Conservation (phyloP, 2,329 filamentous ascomycete genomes). For the Colletotrichum sp. region DNA sequence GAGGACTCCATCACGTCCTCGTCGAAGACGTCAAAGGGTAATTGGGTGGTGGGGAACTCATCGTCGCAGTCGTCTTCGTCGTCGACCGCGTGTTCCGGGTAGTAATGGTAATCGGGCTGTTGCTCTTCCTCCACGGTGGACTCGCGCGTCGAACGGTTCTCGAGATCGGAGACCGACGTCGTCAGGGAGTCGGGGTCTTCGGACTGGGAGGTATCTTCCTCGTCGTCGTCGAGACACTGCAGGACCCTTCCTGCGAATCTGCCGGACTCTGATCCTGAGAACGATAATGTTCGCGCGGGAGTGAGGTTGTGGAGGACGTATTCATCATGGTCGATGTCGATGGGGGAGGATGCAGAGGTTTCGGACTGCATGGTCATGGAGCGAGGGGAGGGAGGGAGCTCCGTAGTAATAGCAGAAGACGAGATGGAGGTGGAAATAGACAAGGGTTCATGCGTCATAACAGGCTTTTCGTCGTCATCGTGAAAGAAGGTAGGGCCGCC, state of each 20-base stretch:
- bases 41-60: conserved; percentile 42
- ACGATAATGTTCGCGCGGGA: conserved; percentile 54
- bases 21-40: conserved; percentile 38
- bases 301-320: conserved; percentile 37
- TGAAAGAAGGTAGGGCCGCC: conserved; percentile 43
- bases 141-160: conserved; percentile 37
- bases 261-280: conserved; percentile 55
- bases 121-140: conserved; percentile 33
- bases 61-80: conserved; percentile 27
- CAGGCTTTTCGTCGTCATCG: conserved; percentile 38
- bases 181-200: conserved; percentile 48
- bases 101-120: conserved; percentile 22
- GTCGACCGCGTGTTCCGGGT: conserved; percentile 32
- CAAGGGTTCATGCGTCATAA: conserved; percentile 52
- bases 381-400: conserved; percentile 50
- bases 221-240: conserved; percentile 34
- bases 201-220: conserved; percentile 44
- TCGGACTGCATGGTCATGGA: conserved; percentile 56
- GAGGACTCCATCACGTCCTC: conserved; percentile 38
- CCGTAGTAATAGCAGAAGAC: conserved; percentile 28
- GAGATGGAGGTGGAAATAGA: conserved; percentile 31
- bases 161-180: conserved; percentile 51
- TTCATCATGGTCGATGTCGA: conserved; percentile 36
- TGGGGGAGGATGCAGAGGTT: conserved; percentile 42
- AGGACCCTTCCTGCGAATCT: conserved; percentile 32